phyloP scores from a whole-genome alignment of 176 grass and related monocot species.

The Musa beccarii region DNA sequence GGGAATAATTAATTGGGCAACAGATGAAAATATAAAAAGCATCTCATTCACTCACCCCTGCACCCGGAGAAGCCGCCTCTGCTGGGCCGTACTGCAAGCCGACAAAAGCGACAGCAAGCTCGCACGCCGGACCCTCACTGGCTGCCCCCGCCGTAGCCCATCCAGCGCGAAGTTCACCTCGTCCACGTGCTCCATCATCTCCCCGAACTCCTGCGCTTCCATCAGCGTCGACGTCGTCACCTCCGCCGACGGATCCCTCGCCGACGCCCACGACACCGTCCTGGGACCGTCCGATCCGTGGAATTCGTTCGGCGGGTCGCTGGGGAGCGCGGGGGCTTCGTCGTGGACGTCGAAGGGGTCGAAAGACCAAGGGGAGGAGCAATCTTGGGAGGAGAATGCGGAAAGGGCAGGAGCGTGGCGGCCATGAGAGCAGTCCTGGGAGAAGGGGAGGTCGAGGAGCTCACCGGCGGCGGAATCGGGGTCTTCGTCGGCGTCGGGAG shows the following conservation, averaged over 20 bases:
- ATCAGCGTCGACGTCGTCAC: constrained; percentile 55
- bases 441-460: constrained; percentile 32
- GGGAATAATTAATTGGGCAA: background rate
- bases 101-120: constrained; percentile 68
- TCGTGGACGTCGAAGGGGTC: constrained; percentile 44
- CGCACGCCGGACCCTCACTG: constrained; percentile 48
- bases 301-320: background rate
- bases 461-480: constrained; percentile 26
- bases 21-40: background rate
- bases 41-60: constrained; percentile 61
- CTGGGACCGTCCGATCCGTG: constrained; percentile 1
- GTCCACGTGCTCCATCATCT: constrained; percentile 97
- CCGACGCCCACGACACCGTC: background rate
- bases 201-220: constrained; percentile 98
- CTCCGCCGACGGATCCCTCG: constrained; percentile 11
- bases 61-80: constrained; percentile 58
- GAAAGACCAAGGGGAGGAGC: constrained; percentile 67
- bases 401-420: constrained; percentile 5
- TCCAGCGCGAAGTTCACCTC: constrained; percentile 91
- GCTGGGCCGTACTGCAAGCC: constrained; percentile 49
- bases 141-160: constrained; percentile 53
- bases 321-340: constrained; percentile 4
- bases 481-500: constrained; percentile 41
- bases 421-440: constrained; percentile 17
- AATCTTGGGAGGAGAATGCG: constrained; percentile 61